Evolutionary conservation across 352 stramenopile species (phyloP), one percentile per base, ranked within the genome.

Genomic region (Achlya hypogyna): DNA sequence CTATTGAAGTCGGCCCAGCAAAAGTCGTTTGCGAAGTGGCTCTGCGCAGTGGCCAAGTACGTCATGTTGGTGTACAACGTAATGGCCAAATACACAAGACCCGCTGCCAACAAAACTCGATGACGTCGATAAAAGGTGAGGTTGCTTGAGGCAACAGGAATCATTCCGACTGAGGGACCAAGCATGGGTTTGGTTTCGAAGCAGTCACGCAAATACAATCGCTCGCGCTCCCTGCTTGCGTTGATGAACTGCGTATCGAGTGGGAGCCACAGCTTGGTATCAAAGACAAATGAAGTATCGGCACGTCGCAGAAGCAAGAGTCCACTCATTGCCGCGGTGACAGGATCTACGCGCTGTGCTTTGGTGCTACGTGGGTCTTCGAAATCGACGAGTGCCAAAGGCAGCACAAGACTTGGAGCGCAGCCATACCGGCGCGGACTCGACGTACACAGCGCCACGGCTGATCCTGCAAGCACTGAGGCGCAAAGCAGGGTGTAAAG

Each of bases 1-100:
- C 22, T 65, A 27, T 65, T 65, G 43, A 65, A 65, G 6, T 22
- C 56, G 0, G 56, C 31, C 56, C 56, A 65, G 29, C 23, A 10
- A 38, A 65, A 65, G 38, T 65, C 56, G 43, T 65, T 65, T 10
- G 49, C 49, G 12, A 56, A 56, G 8, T 27, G 25, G 2, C 10
- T 35, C 6, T 35, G 25, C 1, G 49, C 49, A 1, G 25, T 16
- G 12, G 49, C 8, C 10, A 56, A 20, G 8, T 22, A 56, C 12
- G 31, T 20, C 10, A 56, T 10, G 31, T 56, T 56, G 49, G 49
- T 22, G n/a, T 10, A 3, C 10, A 56, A 20, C 12, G 10, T 56
- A n/a, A 56, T 20, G 12, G 8, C 25, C 12, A 9, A 27, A n/a
- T 56, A 56, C 31, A 56, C 10, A 56, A 56, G 16, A 38, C 49